Base-by-base conservation (phyloP, 2,329 filamentous ascomycete species). In the Mariannaea elegans region DNA sequence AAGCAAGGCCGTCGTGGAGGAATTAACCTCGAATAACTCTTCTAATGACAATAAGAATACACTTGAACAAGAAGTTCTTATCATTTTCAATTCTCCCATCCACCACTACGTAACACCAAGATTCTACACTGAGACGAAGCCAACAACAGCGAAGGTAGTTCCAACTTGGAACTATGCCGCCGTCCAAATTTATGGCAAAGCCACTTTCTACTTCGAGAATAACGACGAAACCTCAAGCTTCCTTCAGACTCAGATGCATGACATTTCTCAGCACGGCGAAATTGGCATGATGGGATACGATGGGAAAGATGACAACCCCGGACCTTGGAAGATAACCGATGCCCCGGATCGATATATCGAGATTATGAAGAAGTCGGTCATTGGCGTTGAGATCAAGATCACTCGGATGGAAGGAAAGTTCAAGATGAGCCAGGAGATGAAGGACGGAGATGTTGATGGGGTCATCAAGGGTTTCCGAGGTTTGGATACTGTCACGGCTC, bases 131-230 rank as follows among this genome's bases (percentile, higher is more conserved):
- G 81, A 86, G 64, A 90, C 88, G 1, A 90, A 90, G 69, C 88
- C 87, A 0, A 70, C 69, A 0, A 87, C 83, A 0, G 88, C 82
- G 9, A 91, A 90, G 64, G 87, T 90, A 0, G 88, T 89, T 7
- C 87, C 87, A 1, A 91, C 88, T 0, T 91, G 88, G 88, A 87
- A 91, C 72, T 91, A 91, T 65, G 79, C 85, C 0, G 87, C 88
- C 0, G 87, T 82, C 0, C 86, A 91, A 72, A 85, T 79, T 0
- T 90, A 90, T 64, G 88, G 88, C 1, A 80, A 73, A 2, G 83
- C 84, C 1, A 83, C 61, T 0, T 73, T 90, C 3, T 85, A 81
- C 64, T 81, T 76, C 54, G 83, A 89, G 56, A 67, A 80, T 3
- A 78, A 78, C 38, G 65, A 74, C 0, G 77, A 81, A n/a, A 84